phyloP scores from a whole-genome alignment of 2,329 filamentous ascomycete species.

The Dryadomyces quercivorus region DNA sequence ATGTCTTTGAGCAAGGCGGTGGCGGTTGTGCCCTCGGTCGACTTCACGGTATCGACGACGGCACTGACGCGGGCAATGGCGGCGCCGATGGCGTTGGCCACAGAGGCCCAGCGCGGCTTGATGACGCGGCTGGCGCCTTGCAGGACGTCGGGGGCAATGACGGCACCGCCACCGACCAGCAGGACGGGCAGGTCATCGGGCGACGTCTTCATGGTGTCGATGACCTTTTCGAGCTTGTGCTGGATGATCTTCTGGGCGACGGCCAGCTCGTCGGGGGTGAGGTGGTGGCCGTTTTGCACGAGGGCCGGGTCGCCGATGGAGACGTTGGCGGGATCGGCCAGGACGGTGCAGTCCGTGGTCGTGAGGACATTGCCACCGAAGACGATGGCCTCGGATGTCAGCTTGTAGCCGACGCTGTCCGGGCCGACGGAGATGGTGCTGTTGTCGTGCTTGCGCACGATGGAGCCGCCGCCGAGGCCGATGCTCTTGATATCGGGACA shows the following conservation, averaged over 20 bases:
- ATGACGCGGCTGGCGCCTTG: constrained; percentile 25
- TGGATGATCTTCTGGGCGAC: constrained; percentile 28
- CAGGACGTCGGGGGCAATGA: constrained; percentile 37
- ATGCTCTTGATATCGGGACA: constrained; percentile 47
- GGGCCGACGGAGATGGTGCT: constrained; percentile 10
- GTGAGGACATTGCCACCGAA: constrained; percentile 47
- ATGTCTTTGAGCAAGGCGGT: constrained; percentile 27
- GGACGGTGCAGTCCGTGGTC: constrained; percentile 41
- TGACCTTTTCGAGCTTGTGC: constrained; percentile 40
- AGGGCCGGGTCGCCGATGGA: constrained; percentile 18
- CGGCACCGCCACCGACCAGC: constrained; percentile 50
- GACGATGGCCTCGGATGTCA: constrained; percentile 38
- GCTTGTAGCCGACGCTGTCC: constrained; percentile 21
- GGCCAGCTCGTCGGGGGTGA: constrained; percentile 19
- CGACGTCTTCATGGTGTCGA: constrained; percentile 51
- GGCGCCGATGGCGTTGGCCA: constrained; percentile 54
- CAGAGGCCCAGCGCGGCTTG: constrained; percentile 42
- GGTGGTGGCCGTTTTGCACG: constrained; percentile 24
- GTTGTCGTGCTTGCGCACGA: constrained; percentile 32
- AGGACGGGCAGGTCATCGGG: constrained; percentile 44
- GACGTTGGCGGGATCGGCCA: neutral
- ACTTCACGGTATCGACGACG: constrained; percentile 34
- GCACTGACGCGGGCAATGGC: constrained; percentile 47
- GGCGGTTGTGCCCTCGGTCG: constrained; percentile 21
- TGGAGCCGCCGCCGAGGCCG: constrained; percentile 45